Base-by-base conservation (phyloP, 352 stramenopile species). In the Pythium aristosporum region DNA sequence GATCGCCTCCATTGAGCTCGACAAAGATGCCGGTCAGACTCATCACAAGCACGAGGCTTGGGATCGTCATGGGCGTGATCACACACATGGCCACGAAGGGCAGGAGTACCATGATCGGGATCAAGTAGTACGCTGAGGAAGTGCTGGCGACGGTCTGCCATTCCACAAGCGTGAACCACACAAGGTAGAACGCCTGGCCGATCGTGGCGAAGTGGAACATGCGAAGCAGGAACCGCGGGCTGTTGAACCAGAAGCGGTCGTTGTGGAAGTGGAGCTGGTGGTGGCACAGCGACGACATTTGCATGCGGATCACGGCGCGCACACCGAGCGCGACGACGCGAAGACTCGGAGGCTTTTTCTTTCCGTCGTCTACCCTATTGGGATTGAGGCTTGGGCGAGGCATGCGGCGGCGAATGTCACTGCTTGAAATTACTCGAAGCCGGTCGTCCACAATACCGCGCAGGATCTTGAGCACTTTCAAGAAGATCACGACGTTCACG, bases 201-300 rank as follows among this genome's bases (percentile, higher is more conserved):
- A 92, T 94, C 9, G 87, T 95, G 30, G 87, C 82, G 44, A 95
- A 91, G 66, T 95, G 87, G 50, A 95, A 95, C 25, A 94, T 57
- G 15, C 83, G 80, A 39, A 94, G 66, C 39, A 94, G 62, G 43
- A 95, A 68, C 51, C 69, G 76, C 0, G 87, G 87, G 49, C 79
- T 90, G 51, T 85, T 67, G 56, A 95, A 94, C 87, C 87, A 95
- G 60, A 94, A 95, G 11, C 78, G 83, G 32, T 91, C 60, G 58
- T 95, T 79, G 57, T 95, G 87, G 53, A 86, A 75, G 48, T 95
- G 87, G 16, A 95, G 78, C 60, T 93, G 85, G 21, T 75, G 77
- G 37, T 95, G 87, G 50, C 85, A 95, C 39, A 95, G 65, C 18
- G 85, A 84, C n/a, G 84, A 92, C 86, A 95, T 95, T 49, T 95